Evolutionary conservation across 768 basidiomycete genomes (phyloP).

Genomic region (Boletus bicolor): DNA sequence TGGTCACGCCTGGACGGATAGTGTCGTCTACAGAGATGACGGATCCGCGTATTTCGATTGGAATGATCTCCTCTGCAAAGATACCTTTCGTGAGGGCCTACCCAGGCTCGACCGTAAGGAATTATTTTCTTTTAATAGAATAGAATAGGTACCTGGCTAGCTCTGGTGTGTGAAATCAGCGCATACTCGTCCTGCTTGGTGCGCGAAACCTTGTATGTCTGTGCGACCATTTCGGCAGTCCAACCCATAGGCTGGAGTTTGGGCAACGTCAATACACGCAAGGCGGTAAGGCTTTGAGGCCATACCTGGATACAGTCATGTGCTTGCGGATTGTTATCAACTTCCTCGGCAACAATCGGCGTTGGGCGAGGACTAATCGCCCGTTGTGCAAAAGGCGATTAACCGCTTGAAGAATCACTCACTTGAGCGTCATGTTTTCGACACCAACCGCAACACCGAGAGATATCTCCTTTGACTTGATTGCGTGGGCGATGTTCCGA

Average conservation of each 20-base stretch:
- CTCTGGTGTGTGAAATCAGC: slow-evolving; percentile 80
- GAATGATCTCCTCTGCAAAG: slow-evolving; percentile 88
- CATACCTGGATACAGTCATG: slow-evolving; percentile 68
- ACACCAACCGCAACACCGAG: slow-evolving; percentile 83
- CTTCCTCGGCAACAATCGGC: slow-evolving; percentile 57
- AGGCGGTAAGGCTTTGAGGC: background rate
- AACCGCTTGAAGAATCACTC: slow-evolving; percentile 20
- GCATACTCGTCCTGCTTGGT: slow-evolving; percentile 89
- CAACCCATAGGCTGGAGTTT: slow-evolving; percentile 81
- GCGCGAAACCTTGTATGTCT: slow-evolving; percentile 72
- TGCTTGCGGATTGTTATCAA: slow-evolving; percentile 60
- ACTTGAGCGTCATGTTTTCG: slow-evolving; percentile 84
- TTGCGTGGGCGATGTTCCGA: slow-evolving; percentile 82
- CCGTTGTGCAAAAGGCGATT: background rate
- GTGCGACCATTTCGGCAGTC: slow-evolving; percentile 91
- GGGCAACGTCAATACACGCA: background rate
- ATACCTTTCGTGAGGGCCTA: slow-evolving; percentile 67
- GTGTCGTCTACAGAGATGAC: slow-evolving; percentile 79
- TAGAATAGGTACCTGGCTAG: slow-evolving; percentile 47
- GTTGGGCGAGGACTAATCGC: slow-evolving; percentile 64
- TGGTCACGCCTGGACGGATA: slow-evolving; percentile 78
- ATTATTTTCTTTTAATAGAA: background rate
- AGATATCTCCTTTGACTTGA: slow-evolving; percentile 77
- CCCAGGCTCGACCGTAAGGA: background rate
- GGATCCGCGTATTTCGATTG: slow-evolving; percentile 69